Conservation (phyloP, 345 rosid genomes). For the Boechera retrofracta region DNA sequence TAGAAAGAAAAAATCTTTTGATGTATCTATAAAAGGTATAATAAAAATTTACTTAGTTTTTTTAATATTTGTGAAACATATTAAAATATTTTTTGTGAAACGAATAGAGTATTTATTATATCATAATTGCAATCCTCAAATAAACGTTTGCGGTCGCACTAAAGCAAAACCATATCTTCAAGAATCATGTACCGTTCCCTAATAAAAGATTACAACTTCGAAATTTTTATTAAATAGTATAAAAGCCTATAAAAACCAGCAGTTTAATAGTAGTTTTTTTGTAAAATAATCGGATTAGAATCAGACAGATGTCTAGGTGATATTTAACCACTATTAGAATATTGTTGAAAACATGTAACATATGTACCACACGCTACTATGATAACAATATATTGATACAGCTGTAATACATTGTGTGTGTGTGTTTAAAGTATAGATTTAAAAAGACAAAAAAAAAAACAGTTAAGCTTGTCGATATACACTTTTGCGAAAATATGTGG, state of each 20-base stretch:
- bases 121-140: conserved; percentile 13
- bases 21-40: too few relatives aligned
- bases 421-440: neutral
- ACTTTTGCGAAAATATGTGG: neutral
- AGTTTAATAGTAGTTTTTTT: neutral
- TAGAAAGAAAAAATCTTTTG: too few relatives aligned
- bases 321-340: conserved; percentile 32
- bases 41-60: too few relatives aligned
- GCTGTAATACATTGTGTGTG: conserved; percentile 6
- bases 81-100: too few relatives aligned
- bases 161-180: conserved; percentile 17
- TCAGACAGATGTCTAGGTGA: conserved; percentile 26
- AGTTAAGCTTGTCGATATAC: neutral
- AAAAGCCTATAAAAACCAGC: neutral
- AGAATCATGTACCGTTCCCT: conserved; percentile 11
- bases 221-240: neutral
- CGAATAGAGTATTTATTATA: too few relatives aligned
- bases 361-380: conserved; percentile 31
- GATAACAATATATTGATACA: conserved; percentile 5
- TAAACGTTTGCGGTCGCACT: conserved; percentile 25
- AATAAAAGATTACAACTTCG: neutral
- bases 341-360: conserved; percentile 33
- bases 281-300: conserved; percentile 8
- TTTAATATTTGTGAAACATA: too few relatives aligned
- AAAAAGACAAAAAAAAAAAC: neutral